Percentiles rank a stretch among this genome's conserved stretches.
These are phyloP conservation scores for Tuber indicum DNA, from an alignment of 495 filamentous ascomycete genomes.

Conservation along the genomic window DNA sequence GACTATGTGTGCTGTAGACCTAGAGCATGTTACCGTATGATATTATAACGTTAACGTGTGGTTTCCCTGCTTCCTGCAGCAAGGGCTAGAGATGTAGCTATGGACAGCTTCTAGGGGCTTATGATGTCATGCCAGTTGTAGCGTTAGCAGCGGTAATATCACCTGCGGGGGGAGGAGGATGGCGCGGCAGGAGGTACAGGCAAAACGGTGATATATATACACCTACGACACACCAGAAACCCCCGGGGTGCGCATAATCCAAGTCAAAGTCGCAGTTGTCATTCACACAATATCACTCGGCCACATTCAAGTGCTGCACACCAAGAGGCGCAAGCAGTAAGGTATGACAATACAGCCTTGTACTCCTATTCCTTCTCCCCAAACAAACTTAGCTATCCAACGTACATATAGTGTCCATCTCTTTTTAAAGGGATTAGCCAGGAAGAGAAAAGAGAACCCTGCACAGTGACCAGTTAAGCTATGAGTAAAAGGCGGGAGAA, in stretches of 20 bases:
- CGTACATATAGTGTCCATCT: not conserved
- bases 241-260: not conserved
- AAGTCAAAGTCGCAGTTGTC: not conserved
- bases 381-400: not conserved
- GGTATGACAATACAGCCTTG: not conserved
- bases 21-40: too few relatives aligned
- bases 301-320: not conserved
- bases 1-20: too few relatives aligned
- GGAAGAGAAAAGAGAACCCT: not conserved
- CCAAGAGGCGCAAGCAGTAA: not conserved
- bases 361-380: not conserved
- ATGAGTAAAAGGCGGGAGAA: not conserved
- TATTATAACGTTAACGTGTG: too few relatives aligned
- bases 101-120: too few relatives aligned
- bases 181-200: too few relatives aligned
- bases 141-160: too few relatives aligned
- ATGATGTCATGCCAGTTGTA: too few relatives aligned
- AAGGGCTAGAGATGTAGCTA: too few relatives aligned
- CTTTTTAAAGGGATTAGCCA: not conserved
- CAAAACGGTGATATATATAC: too few relatives aligned
- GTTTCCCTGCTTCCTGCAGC: too few relatives aligned
- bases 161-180: too few relatives aligned
- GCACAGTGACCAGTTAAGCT: not conserved
- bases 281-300: not conserved
- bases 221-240: too few relatives aligned